Conservation (phyloP, 768 basidiomycete genomes). For the Cubamyces sp. region DNA sequence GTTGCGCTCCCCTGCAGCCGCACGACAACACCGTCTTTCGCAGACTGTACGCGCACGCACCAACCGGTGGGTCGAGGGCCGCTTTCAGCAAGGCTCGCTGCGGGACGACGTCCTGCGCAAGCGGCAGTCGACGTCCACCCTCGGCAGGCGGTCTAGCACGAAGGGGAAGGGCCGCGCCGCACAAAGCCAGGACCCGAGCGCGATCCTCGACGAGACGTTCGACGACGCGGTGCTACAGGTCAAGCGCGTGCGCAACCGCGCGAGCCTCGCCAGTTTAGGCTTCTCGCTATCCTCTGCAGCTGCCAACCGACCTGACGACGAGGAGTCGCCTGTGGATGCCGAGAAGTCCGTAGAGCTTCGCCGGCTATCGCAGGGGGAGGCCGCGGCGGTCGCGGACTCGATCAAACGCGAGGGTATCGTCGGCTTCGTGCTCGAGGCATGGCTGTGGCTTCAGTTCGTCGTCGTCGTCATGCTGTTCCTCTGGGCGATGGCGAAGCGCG, state of each 20-base stretch:
- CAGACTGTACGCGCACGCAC: constrained; percentile 63
- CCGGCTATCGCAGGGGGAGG: constrained; percentile 6
- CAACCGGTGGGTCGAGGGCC: constrained; percentile 59
- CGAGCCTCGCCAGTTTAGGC: constrained; percentile 13
- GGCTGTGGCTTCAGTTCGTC: constrained; percentile 84
- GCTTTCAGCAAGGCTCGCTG: constrained; percentile 39
- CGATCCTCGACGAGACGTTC: constrained; percentile 31
- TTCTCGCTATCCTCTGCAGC: not conserved
- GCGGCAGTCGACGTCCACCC: constrained; percentile 7
- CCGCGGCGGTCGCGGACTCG: constrained; percentile 15
- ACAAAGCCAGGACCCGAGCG: constrained; percentile 13
- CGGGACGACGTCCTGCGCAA: constrained; percentile 3
- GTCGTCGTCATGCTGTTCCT: constrained; percentile 78
- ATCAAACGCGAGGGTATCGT: constrained; percentile 34
- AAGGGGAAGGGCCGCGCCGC: constrained; percentile 1
- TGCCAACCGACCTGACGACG: constrained; percentile 6
- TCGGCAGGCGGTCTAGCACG: constrained; percentile 5
- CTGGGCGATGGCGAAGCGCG: constrained; percentile 78
- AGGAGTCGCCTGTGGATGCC: constrained; percentile 6
- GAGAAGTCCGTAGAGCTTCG: constrained; percentile 22
- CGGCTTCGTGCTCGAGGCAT: constrained; percentile 66
- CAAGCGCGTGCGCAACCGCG: constrained; percentile 22
- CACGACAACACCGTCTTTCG: constrained; percentile 41
- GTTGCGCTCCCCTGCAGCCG: constrained; percentile 20
- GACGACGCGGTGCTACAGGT: constrained; percentile 29